Evolutionary conservation across 2,329 filamentous ascomycete genomes (phyloP).

Genomic region (Venturia nashicola): DNA sequence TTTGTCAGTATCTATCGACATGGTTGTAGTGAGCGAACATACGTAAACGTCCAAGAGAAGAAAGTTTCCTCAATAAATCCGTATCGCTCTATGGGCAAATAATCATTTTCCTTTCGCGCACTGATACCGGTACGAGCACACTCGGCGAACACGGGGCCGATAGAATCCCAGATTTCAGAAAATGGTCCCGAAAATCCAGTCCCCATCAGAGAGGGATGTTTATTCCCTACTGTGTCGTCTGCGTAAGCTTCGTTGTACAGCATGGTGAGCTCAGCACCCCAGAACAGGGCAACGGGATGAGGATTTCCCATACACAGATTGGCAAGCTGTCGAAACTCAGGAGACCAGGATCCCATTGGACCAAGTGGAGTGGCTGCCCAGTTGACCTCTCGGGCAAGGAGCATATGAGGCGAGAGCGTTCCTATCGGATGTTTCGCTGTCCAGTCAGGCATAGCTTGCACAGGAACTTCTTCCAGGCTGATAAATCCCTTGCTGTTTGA

Average conservation of each 20-base stretch:
- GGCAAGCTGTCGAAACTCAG: slow-evolving; percentile 30
- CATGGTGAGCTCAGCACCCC: slow-evolving; percentile 20
- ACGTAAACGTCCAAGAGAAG: slow-evolving; percentile 31
- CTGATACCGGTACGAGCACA: slow-evolving; percentile 20
- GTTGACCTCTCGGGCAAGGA: slow-evolving; percentile 26
- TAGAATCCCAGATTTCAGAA: slow-evolving; percentile 26
- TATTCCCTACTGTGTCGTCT: slow-evolving; percentile 19
- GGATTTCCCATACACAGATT: slow-evolving; percentile 28
- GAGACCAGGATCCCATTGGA: slow-evolving; percentile 29
- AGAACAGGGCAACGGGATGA: slow-evolving; percentile 24
- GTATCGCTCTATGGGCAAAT: slow-evolving; percentile 17
- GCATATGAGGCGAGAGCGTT: slow-evolving; percentile 11
- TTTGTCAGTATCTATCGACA: not conserved
- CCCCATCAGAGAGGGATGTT: slow-evolving; percentile 24
- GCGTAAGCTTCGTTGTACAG: slow-evolving; percentile 27
- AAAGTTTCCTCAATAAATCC: slow-evolving; percentile 17
- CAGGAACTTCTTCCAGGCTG: slow-evolving; percentile 14
- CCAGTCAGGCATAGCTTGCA: slow-evolving; percentile 19
- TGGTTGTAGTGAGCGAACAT: not conserved
- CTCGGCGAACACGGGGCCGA: slow-evolving; percentile 21
- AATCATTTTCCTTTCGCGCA: slow-evolving; percentile 19
- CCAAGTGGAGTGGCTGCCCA: slow-evolving; percentile 33
- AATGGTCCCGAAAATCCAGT: slow-evolving; percentile 23
- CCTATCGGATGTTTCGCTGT: slow-evolving; percentile 16
- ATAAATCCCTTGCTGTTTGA: slow-evolving; percentile 15